Evolutionary conservation across 2,329 filamentous ascomycete genomes (phyloP).

Genomic region (Cordyceps farinosa): DNA sequence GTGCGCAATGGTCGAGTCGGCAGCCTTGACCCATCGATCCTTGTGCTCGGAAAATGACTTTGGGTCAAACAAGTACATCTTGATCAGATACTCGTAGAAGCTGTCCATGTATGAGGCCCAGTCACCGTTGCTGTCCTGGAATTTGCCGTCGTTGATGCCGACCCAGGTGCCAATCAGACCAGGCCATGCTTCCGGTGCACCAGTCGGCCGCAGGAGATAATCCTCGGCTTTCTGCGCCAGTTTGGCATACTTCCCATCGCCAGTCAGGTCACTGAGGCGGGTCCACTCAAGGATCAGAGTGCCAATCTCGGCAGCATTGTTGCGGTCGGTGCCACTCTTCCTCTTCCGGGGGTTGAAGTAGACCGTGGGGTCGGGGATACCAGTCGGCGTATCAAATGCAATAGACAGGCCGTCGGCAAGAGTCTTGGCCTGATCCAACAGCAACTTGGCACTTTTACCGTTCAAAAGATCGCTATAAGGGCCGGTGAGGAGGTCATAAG

Average conservation of each 20-base stretch:
- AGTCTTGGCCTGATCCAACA: slow-evolving; percentile 64
- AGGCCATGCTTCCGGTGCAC: slow-evolving; percentile 66
- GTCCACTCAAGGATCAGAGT: slow-evolving; percentile 84
- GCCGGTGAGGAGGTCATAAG: slow-evolving; percentile 69
- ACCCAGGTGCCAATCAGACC: slow-evolving; percentile 70
- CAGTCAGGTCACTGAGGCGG: slow-evolving; percentile 70
- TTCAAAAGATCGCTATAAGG: slow-evolving; percentile 52
- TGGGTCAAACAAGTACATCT: slow-evolving; percentile 82
- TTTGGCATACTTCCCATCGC: slow-evolving; percentile 60
- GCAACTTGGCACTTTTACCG: slow-evolving; percentile 45
- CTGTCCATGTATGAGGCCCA: slow-evolving; percentile 77
- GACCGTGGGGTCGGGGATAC: slow-evolving; percentile 69
- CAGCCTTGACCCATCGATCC: slow-evolving; percentile 71
- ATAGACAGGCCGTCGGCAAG: slow-evolving; percentile 72
- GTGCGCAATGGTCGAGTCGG: slow-evolving; percentile 69
- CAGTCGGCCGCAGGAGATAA: slow-evolving; percentile 62
- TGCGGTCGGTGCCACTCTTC: slow-evolving; percentile 51
- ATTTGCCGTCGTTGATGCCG: slow-evolving; percentile 60
- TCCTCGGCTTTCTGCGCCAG: slow-evolving; percentile 65
- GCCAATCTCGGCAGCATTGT: slow-evolving; percentile 72
- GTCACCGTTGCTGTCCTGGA: slow-evolving; percentile 64
- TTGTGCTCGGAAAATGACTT: slow-evolving; percentile 60
- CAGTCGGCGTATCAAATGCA: slow-evolving; percentile 72
- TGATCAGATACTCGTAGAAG: slow-evolving; percentile 88
- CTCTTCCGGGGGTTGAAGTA: slow-evolving; percentile 51